A percentile compares a stretch with the other conserved stretches of the same genome.
phyloP scores from a whole-genome alignment of 2,329 filamentous ascomycete species.

The Neoscytalidium dimidiatum region DNA sequence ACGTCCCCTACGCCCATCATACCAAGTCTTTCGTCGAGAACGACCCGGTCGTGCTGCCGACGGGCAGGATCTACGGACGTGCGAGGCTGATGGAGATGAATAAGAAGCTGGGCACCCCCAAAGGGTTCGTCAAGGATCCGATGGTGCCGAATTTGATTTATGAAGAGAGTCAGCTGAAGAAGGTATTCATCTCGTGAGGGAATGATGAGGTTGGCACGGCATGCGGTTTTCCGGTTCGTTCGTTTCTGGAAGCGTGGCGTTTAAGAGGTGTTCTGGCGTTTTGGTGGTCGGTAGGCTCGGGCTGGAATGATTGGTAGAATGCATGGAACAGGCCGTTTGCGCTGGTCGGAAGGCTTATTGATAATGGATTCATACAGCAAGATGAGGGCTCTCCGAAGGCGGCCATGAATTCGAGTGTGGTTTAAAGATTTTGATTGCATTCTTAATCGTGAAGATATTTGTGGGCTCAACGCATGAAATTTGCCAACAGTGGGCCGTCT shows the following conservation, averaged over 20 bases:
- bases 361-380: not conserved
- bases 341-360: not conserved
- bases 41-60: slow-evolving; percentile 84
- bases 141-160: slow-evolving; percentile 66
- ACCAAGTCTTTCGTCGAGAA: slow-evolving; percentile 90
- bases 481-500: no score
- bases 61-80: slow-evolving; percentile 80
- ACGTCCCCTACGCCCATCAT: slow-evolving; percentile 92
- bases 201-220: no score
- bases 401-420: no score
- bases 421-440: no score
- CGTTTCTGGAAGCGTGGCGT: not conserved
- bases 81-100: slow-evolving; percentile 74
- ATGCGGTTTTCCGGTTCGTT: no score
- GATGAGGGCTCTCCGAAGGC: not conserved
- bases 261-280: not conserved
- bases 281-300: not conserved
- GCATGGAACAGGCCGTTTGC: no score
- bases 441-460: no score
- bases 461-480: no score
- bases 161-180: slow-evolving; percentile 65
- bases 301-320: not conserved
- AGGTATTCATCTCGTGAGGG: slow-evolving; percentile 81
- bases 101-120: slow-evolving; percentile 71
- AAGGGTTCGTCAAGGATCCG: slow-evolving; percentile 73